Conservation (phyloP, 73 alveolate genomes). For the Durusdinium trenchii region DNA sequence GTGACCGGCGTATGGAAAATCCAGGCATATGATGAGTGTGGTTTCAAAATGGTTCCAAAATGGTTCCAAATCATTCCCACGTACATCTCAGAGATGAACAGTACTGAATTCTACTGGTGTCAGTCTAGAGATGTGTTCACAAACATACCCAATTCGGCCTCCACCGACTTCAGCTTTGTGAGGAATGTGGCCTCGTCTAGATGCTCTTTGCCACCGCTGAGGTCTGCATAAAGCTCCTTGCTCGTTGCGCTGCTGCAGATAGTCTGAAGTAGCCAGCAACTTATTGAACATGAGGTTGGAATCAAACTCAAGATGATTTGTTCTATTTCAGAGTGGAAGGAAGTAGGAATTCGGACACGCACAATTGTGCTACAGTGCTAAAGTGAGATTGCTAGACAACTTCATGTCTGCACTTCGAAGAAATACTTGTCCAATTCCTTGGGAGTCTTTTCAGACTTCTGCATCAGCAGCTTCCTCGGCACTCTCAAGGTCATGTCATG, state of each 20-base stretch:
- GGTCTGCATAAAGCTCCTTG: conserved; percentile 70
- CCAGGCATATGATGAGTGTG: not conserved
- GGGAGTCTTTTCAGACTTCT: conserved; percentile 69
- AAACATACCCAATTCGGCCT: no score
- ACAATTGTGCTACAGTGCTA: no score
- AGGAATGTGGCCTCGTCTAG: conserved; percentile 6
- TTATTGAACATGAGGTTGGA: no score
- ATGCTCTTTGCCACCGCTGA: conserved; percentile 17
- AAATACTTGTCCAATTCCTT: no score
- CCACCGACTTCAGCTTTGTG: conserved; percentile 42
- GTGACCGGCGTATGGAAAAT: not conserved
- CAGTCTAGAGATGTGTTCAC: no score
- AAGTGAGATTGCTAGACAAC: no score
- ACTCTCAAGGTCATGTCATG: not conserved
- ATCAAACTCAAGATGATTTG: no score
- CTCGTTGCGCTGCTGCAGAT: not conserved
- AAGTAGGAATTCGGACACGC: no score
- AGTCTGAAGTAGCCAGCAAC: not conserved
- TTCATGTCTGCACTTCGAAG: no score
- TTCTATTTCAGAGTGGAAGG: no score
- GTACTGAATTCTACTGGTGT: not conserved
- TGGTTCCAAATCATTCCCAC: not conserved
- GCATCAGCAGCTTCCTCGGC: conserved; percentile 51
- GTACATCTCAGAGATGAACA: not conserved
- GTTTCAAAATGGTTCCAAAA: not conserved